These are phyloP conservation scores for Diaporthe sp. DNA, from an alignment of 2,329 filamentous ascomycete species.

Conservation along the genomic window DNA sequence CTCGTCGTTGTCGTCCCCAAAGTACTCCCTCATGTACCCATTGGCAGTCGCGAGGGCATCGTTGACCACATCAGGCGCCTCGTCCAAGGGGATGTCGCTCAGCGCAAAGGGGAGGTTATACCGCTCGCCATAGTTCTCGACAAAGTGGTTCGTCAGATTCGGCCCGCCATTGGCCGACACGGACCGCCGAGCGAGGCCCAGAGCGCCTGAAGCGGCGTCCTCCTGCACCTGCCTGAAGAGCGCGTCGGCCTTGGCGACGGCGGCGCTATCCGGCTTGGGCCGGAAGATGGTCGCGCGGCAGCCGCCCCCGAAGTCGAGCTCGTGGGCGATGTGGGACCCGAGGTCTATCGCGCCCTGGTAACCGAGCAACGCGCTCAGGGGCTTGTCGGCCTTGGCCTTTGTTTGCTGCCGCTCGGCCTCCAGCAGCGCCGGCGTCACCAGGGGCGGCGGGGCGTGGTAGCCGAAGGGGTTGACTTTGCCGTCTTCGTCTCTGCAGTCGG, in stretches of 20 bases:
- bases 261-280: not conserved
- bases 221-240: not conserved
- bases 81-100: not conserved
- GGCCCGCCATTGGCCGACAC: not conserved
- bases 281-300: conserved; percentile 6
- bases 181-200: not conserved
- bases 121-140: conserved; percentile 16
- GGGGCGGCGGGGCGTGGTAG: not conserved
- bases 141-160: conserved; percentile 15
- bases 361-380: not conserved
- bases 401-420: not conserved
- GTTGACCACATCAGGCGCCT: not conserved
- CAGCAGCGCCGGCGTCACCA: not conserved
- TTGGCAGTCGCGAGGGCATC: not conserved
- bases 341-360: not conserved
- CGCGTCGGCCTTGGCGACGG: not conserved
- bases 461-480: not conserved
- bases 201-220: not conserved
- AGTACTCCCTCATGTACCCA: conserved; percentile 3
- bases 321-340: not conserved
- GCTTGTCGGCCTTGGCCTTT: not conserved
- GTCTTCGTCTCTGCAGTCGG: not conserved
- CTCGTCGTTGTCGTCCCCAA: not conserved
- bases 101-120: conserved; percentile 1
- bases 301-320: conserved; percentile 1